These are phyloP conservation scores for Pestalotiopsis fici DNA, from an alignment of 2,329 filamentous ascomycete genomes.

Conservation along the genomic window DNA sequence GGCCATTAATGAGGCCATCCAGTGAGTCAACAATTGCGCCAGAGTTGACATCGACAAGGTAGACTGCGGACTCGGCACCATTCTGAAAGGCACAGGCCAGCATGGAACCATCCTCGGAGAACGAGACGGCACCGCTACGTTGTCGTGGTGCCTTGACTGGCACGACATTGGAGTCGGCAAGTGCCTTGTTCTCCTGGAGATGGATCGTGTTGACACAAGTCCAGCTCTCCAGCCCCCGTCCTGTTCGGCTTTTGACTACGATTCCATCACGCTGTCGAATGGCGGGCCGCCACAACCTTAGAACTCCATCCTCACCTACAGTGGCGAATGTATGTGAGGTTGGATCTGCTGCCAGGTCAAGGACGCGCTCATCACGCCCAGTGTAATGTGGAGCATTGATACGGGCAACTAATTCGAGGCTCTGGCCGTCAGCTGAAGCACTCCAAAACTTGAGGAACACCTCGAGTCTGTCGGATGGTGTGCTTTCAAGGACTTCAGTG, in stretches of 20 bases:
- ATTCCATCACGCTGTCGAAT: slow-evolving; percentile 69
- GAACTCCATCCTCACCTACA: slow-evolving; percentile 75
- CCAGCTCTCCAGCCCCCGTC: slow-evolving; percentile 72
- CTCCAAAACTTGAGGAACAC: slow-evolving; percentile 91
- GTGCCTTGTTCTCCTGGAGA: slow-evolving; percentile 43
- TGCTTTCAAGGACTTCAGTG: slow-evolving; percentile 55
- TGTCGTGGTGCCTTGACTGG: slow-evolving; percentile 28
- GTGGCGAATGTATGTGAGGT: slow-evolving; percentile 75
- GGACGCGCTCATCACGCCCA: slow-evolving; percentile 56
- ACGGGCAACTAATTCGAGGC: slow-evolving; percentile 77
- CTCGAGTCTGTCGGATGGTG: slow-evolving; percentile 60
- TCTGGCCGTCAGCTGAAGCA: slow-evolving; percentile 46
- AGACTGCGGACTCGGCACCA: slow-evolving; percentile 61
- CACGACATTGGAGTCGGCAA: slow-evolving; percentile 32
- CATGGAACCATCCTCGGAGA: slow-evolving; percentile 82
- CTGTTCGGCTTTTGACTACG: slow-evolving; percentile 58
- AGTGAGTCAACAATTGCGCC: slow-evolving; percentile 69
- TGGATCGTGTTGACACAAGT: slow-evolving; percentile 62
- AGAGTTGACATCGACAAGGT: slow-evolving; percentile 74
- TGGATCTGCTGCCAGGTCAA: slow-evolving; percentile 74
- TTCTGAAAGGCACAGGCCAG: slow-evolving; percentile 68
- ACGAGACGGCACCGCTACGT: slow-evolving; percentile 68
- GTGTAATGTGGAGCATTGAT: slow-evolving; percentile 80
- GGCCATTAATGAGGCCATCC: slow-evolving; percentile 66
- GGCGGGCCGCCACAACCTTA: slow-evolving; percentile 82